Percentiles rank a stretch among this genome's conserved stretches.
These are phyloP conservation scores for Neopestalotiopsis rosae DNA, from an alignment of 2,329 filamentous ascomycete genomes.

Conservation along the genomic window DNA sequence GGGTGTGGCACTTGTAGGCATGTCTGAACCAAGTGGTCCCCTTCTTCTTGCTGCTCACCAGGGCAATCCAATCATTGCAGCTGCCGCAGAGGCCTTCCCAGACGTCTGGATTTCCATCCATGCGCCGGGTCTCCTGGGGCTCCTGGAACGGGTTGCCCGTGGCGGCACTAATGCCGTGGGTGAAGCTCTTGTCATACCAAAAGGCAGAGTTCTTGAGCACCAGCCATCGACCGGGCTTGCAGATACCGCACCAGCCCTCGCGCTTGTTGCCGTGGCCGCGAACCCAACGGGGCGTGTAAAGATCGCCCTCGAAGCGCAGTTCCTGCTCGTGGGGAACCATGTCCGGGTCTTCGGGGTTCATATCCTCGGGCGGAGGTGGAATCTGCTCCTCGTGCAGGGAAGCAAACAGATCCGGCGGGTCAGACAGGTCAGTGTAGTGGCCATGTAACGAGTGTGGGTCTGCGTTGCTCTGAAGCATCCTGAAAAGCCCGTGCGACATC, in stretches of 20 bases:
- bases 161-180: slow-evolving; percentile 83
- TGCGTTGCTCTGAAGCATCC: slow-evolving; percentile 76
- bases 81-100: slow-evolving; percentile 82
- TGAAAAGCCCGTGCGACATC: slow-evolving; percentile 75
- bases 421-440: slow-evolving; percentile 75
- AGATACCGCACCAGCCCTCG: slow-evolving; percentile 89
- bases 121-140: slow-evolving; percentile 75
- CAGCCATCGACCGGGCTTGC: slow-evolving; percentile 84
- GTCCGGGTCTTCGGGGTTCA: slow-evolving; percentile 79
- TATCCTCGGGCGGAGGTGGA: slow-evolving; percentile 78
- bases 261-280: slow-evolving; percentile 86
- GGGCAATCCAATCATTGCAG: slow-evolving; percentile 80
- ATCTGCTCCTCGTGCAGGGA: slow-evolving; percentile 76
- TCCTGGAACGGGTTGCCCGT: slow-evolving; percentile 81
- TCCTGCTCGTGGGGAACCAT: slow-evolving; percentile 80
- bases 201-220: slow-evolving; percentile 90
- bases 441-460: slow-evolving; percentile 70
- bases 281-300: slow-evolving; percentile 86
- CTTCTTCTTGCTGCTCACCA: slow-evolving; percentile 88
- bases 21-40: slow-evolving; percentile 92
- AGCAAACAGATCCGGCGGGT: slow-evolving; percentile 78
- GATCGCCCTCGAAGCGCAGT: slow-evolving; percentile 77
- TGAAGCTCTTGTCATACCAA: slow-evolving; percentile 93
- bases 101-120: slow-evolving; percentile 81
- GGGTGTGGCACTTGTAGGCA: slow-evolving; percentile 83